Conservation (phyloP, 768 basidiomycete species). For the Boletus bicolor region DNA sequence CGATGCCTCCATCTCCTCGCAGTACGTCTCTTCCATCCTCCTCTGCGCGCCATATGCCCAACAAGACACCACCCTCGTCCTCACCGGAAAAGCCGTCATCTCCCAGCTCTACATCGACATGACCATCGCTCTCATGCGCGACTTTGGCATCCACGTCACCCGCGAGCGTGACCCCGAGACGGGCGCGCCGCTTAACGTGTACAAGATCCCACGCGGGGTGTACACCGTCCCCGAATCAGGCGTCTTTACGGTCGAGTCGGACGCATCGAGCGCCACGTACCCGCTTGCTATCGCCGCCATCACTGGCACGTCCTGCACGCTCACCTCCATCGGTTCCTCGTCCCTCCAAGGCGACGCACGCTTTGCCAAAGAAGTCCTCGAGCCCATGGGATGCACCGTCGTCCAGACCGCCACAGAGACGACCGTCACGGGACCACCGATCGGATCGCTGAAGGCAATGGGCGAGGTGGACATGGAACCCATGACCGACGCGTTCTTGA, state of each 20-base stretch:
- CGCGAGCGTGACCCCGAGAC: slow-evolving; percentile 59
- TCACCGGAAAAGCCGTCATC: slow-evolving; percentile 93
- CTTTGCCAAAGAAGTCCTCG: slow-evolving; percentile 89
- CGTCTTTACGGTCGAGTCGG: slow-evolving; percentile 88
- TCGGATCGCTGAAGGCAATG: slow-evolving; percentile 67
- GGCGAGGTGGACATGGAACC: slow-evolving; percentile 90
- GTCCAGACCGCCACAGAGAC: slow-evolving; percentile 85
- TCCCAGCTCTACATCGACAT: slow-evolving; percentile 99
- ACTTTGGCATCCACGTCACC: slow-evolving; percentile 78
- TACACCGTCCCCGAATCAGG: slow-evolving; percentile 68
- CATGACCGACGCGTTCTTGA: slow-evolving; percentile 99
- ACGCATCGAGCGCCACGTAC: slow-evolving; percentile 95
- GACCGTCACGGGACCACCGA: slow-evolving; percentile 86
- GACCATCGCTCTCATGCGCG: slow-evolving; percentile 97
- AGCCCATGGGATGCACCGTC: slow-evolving; percentile 93
- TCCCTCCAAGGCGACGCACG: slow-evolving; percentile 97
- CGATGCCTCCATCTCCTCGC: slow-evolving; percentile 92
- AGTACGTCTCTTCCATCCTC: slow-evolving; percentile 97
- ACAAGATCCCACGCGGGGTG: slow-evolving; percentile 77
- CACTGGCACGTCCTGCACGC: slow-evolving; percentile 94
- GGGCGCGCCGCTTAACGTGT: slow-evolving; percentile 70
- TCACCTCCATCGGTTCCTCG: slow-evolving; percentile 83
- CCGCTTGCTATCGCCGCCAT: slow-evolving; percentile 96
- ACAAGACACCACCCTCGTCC: slow-evolving; percentile 80
- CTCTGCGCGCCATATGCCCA: slow-evolving; percentile 93